A percentile compares a stretch with the other conserved stretches of the same genome.
These are phyloP conservation scores for Exophiala lecanii-corni DNA, from an alignment of 2,329 filamentous ascomycete species.

Conservation along the genomic window DNA sequence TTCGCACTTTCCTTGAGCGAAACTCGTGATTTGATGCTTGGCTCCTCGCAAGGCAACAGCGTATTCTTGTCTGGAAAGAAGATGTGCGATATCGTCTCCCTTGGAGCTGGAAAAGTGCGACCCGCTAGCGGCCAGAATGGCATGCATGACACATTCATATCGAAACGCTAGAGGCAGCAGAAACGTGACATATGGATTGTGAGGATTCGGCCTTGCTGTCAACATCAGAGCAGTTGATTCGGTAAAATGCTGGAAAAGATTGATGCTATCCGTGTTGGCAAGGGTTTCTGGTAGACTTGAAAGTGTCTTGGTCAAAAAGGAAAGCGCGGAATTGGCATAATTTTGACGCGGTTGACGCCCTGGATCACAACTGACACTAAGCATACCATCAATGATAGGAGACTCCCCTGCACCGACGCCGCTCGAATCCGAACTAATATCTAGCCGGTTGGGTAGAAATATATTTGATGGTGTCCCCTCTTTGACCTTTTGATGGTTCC, in stretches of 20 bases:
- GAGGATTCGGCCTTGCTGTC: neutral
- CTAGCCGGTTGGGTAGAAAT: neutral
- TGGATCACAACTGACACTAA: too few species aligned
- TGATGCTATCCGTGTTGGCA: neutral
- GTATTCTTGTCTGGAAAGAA: neutral
- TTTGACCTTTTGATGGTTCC: neutral
- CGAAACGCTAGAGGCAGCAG: neutral
- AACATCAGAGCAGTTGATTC: conserved; percentile 2
- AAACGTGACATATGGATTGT: conserved; percentile 1
- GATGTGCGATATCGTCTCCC: neutral
- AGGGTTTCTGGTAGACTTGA: neutral
- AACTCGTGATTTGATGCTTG: conserved; percentile 4
- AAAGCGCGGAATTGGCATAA: neutral
- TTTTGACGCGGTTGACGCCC: too few species aligned
- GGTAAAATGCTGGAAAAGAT: conserved; percentile 1
- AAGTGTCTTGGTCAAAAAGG: neutral
- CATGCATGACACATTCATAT: conserved; percentile 3
- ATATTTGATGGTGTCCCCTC: neutral
- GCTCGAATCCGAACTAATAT: neutral
- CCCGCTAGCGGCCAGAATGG: conserved; percentile 1
- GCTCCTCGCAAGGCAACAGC: neutral
- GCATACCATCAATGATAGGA: neutral
- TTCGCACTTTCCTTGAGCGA: neutral
- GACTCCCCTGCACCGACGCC: neutral
- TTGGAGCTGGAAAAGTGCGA: conserved; percentile 2